Conservation (phyloP, 2,329 filamentous ascomycete genomes). For the Hirsutella rhossiliensis region DNA sequence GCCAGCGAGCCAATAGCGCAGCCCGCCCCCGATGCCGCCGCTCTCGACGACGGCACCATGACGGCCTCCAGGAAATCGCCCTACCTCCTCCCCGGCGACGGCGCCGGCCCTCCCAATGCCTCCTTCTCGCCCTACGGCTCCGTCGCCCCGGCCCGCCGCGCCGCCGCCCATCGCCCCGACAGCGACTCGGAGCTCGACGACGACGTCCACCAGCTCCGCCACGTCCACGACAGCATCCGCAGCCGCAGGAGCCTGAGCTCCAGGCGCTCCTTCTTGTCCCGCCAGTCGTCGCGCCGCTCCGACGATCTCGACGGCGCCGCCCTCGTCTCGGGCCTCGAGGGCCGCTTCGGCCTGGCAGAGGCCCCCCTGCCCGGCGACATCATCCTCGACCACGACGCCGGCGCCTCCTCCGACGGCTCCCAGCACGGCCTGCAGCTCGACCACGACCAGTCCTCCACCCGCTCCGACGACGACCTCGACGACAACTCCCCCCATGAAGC, state of each 20-base stretch:
- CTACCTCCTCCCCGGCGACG: constrained; percentile 18
- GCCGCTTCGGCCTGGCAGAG: constrained; percentile 39
- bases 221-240: constrained; percentile 18
- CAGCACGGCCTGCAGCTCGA: constrained; percentile 23
- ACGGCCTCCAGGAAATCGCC: constrained; percentile 21
- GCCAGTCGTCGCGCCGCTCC: constrained; percentile 24
- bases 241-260: constrained; percentile 16
- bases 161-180: constrained; percentile 22
- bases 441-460: constrained; percentile 26
- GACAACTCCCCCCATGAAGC: constrained; percentile 69
- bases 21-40: constrained; percentile 6
- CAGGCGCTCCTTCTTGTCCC: constrained; percentile 17
- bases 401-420: constrained; percentile 20
- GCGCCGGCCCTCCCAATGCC: constrained; percentile 12
- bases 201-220: constrained; percentile 19
- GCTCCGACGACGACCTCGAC: constrained; percentile 44
- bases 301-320: constrained; percentile 39
- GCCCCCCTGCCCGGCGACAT: constrained; percentile 32
- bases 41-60: constrained; percentile 12
- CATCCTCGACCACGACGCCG: constrained; percentile 29
- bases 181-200: constrained; percentile 19
- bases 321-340: constrained; percentile 39
- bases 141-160: constrained; percentile 18
- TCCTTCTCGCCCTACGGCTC: constrained; percentile 25
- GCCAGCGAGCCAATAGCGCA: constrained; percentile 16